A percentile compares a stretch with the other conserved stretches of the same genome.
Evolutionary conservation across 1,284 basidiomycete species (phyloP).

Genomic region (Malassezia equina): DNA sequence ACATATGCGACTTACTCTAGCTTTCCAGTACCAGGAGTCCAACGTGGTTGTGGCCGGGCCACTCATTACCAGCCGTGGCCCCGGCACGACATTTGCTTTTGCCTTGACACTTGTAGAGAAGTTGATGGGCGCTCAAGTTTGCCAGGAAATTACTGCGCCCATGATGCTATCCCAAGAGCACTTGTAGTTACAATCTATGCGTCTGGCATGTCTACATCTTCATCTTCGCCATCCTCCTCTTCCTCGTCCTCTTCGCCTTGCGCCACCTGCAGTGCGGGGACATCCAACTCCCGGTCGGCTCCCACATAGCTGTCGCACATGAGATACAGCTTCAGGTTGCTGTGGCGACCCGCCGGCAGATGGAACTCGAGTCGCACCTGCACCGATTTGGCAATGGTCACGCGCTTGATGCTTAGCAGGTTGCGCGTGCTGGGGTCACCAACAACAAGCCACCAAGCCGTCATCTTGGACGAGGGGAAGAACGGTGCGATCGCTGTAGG

Average conservation of each 20-base stretch:
- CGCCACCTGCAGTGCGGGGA: conserved; percentile 31
- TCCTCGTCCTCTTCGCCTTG: conserved; percentile 34
- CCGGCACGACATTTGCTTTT: conserved; percentile 69
- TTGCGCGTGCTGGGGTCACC: conserved; percentile 64
- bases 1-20: conserved; percentile 49
- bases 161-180: conserved; percentile 54
- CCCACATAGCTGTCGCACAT: conserved; percentile 74
- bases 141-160: conserved; percentile 59
- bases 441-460: conserved; percentile 94
- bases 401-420: conserved; percentile 84
- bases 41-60: conserved; percentile 63
- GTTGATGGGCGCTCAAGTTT: conserved; percentile 59
- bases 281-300: conserved; percentile 37
- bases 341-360: conserved; percentile 61
- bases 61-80: conserved; percentile 67
- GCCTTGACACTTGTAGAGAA: conserved; percentile 63
- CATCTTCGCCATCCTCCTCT: conserved; percentile 21
- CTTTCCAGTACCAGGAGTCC: conserved; percentile 66
- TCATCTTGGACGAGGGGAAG: conserved; percentile 80
- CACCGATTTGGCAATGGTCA: conserved; percentile 64
- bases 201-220: neutral
- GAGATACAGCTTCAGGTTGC: conserved; percentile 70
- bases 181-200: conserved; percentile 1
- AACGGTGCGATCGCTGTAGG: conserved; percentile 71
- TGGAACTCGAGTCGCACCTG: conserved; percentile 78